Evolutionary conservation across 805 yeast genomes (phyloP).

Genomic region (Kodamaea sagamina): DNA sequence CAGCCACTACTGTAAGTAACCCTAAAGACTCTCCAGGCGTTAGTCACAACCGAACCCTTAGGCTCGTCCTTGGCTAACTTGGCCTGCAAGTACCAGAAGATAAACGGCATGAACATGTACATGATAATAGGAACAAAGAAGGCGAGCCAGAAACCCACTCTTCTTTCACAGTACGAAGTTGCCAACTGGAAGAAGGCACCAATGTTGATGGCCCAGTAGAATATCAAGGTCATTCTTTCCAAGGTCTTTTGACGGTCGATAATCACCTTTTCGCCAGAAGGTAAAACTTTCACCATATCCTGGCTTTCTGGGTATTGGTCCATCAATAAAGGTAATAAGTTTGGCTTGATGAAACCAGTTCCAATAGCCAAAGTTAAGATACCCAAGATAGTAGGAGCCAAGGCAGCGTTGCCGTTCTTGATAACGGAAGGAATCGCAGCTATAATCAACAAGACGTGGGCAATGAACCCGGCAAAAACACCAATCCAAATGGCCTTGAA

Average conservation of each 20-base stretch:
- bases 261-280: slow-evolving; percentile 66
- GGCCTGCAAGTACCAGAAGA: slow-evolving; percentile 28
- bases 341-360: slow-evolving; percentile 57
- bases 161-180: slow-evolving; percentile 52
- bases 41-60: slow-evolving; percentile 49
- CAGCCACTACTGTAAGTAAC: slow-evolving; percentile 47
- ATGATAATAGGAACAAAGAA: slow-evolving; percentile 46
- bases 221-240: slow-evolving; percentile 44
- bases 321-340: slow-evolving; percentile 48
- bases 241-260: slow-evolving; percentile 47
- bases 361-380: slow-evolving; percentile 44
- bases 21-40: slow-evolving; percentile 41
- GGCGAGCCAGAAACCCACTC: slow-evolving; percentile 57
- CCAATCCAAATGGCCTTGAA: slow-evolving; percentile 52
- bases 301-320: slow-evolving; percentile 56
- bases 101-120: slow-evolving; percentile 32
- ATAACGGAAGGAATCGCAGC: slow-evolving; percentile 48
- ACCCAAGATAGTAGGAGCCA: slow-evolving; percentile 44
- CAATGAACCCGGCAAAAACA: slow-evolving; percentile 45
- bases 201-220: slow-evolving; percentile 56
- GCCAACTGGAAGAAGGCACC: slow-evolving; percentile 56
- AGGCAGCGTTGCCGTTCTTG: slow-evolving; percentile 29
- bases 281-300: slow-evolving; percentile 57
- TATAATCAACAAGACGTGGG: slow-evolving; percentile 49
- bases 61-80: slow-evolving; percentile 35